These are phyloP conservation scores for Hypomontagnella submonticulosa DNA, from an alignment of 495 filamentous ascomycete genomes.

Conservation along the genomic window DNA sequence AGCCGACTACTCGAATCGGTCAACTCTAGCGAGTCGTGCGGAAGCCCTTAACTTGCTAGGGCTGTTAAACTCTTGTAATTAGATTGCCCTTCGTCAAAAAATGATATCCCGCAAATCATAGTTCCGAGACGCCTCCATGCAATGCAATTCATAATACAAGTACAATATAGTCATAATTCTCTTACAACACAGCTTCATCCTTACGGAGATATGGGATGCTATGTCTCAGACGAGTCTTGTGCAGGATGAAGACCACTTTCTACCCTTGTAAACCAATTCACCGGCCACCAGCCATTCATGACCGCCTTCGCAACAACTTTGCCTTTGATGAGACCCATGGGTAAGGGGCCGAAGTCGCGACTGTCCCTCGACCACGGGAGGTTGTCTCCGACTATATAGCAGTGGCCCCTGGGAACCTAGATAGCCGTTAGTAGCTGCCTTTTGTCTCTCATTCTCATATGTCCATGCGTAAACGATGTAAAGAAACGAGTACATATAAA, in stretches of 20 bases:
- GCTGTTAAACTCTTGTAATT: slow-evolving; percentile 47
- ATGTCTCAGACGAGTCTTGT: slow-evolving; percentile 18
- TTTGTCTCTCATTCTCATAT: neutral
- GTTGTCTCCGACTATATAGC: slow-evolving; percentile 90
- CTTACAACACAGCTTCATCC: neutral
- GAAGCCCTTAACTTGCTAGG: slow-evolving; percentile 22
- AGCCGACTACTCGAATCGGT: slow-evolving; percentile 25
- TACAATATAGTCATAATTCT: slow-evolving; percentile 8
- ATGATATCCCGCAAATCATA: slow-evolving; percentile 45
- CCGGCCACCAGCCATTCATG: slow-evolving; percentile 61
- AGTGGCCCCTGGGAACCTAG: slow-evolving; percentile 89
- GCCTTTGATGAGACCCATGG: slow-evolving; percentile 83
- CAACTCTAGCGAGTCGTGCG: slow-evolving; percentile 19
- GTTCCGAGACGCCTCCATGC: slow-evolving; percentile 25
- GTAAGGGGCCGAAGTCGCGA: slow-evolving; percentile 83
- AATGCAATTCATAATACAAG: slow-evolving; percentile 19
- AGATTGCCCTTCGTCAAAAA: slow-evolving; percentile 44
- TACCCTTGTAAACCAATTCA: slow-evolving; percentile 58
- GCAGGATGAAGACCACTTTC: slow-evolving; percentile 45
- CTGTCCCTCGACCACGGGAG: slow-evolving; percentile 85
- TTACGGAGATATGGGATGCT: neutral
- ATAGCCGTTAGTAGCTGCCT: neutral
- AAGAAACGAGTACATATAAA: neutral
- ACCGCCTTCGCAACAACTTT: slow-evolving; percentile 78
- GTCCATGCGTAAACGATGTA: neutral